These are phyloP conservation scores for Ceratocystis variospora DNA, from an alignment of 2,329 filamentous ascomycete species.

Conservation along the genomic window DNA sequence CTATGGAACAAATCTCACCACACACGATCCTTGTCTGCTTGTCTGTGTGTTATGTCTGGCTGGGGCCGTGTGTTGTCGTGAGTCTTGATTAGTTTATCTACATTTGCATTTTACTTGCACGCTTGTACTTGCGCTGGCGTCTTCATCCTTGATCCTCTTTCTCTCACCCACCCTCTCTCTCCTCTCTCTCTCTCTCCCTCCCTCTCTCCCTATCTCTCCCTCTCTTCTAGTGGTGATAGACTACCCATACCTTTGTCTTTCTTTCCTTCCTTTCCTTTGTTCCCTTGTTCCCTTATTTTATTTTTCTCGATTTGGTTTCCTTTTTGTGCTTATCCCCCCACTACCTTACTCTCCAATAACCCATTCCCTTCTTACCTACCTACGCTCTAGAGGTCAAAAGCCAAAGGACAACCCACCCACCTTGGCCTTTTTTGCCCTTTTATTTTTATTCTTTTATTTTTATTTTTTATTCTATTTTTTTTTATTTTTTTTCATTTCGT, in stretches of 20 bases:
- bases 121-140: not conserved
- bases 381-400: too few species aligned
- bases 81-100: conserved; percentile 3
- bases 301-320: conserved; percentile 6
- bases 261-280: conserved; percentile 9
- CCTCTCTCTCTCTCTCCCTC: conserved; percentile 3
- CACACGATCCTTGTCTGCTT: conserved; percentile 1
- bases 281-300: conserved; percentile 4
- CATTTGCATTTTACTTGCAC: conserved; percentile 6
- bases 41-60: conserved; percentile 7
- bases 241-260: not conserved
- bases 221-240: not conserved
- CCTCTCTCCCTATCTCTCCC: conserved; percentile 7
- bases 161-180: not conserved
- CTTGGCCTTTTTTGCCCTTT: not conserved
- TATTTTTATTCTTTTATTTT: not conserved
- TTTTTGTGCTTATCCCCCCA: not conserved
- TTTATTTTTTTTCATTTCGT: not conserved
- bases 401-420: too few species aligned
- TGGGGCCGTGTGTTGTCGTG: conserved; percentile 4
- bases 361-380: too few species aligned
- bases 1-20: conserved; percentile 9
- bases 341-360: not conserved
- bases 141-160: conserved; percentile 11
- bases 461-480: not conserved